phyloP scores from a whole-genome alignment of 2,329 filamentous ascomycete genomes.

The Basipetospora chlamydospora region DNA sequence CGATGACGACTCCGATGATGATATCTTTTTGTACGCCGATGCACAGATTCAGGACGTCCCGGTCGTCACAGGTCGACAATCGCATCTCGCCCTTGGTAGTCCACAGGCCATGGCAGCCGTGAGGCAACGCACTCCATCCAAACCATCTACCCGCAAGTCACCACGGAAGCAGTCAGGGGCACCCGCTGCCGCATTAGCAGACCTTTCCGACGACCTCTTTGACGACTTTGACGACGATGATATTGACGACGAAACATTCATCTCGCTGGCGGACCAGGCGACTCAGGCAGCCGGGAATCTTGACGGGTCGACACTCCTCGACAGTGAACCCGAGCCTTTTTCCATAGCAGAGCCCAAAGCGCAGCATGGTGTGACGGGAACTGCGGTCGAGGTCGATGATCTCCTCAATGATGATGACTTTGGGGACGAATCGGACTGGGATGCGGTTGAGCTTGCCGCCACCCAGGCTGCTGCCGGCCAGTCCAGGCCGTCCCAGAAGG shows the following conservation, averaged over 20 bases:
- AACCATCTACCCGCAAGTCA: background rate
- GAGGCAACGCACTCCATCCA: background rate
- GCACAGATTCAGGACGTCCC: constrained; percentile 6
- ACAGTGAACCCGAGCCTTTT: too few species aligned
- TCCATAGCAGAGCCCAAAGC: constrained; percentile 7
- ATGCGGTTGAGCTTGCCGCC: constrained; percentile 58
- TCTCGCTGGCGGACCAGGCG: constrained; percentile 13
- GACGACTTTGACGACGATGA: constrained; percentile 46
- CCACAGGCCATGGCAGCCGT: constrained; percentile 6
- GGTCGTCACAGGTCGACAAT: too few species aligned
- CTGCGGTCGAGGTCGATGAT: constrained; percentile 10
- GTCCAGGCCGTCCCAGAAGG: background rate
- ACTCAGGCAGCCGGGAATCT: constrained; percentile 4
- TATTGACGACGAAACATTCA: constrained; percentile 48
- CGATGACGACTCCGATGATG: constrained; percentile 46
- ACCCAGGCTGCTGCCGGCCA: constrained; percentile 41
- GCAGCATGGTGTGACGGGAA: too few species aligned
- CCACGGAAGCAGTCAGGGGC: background rate
- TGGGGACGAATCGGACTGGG: constrained; percentile 65
- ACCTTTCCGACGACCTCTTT: constrained; percentile 7
- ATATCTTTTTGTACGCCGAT: constrained; percentile 35
- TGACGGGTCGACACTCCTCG: too few species aligned
- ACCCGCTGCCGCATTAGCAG: too few species aligned
- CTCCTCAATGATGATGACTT: constrained; percentile 24
- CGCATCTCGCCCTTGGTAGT: too few species aligned